Conservation (phyloP, 768 basidiomycete genomes). For the Amyloporia xantha region DNA sequence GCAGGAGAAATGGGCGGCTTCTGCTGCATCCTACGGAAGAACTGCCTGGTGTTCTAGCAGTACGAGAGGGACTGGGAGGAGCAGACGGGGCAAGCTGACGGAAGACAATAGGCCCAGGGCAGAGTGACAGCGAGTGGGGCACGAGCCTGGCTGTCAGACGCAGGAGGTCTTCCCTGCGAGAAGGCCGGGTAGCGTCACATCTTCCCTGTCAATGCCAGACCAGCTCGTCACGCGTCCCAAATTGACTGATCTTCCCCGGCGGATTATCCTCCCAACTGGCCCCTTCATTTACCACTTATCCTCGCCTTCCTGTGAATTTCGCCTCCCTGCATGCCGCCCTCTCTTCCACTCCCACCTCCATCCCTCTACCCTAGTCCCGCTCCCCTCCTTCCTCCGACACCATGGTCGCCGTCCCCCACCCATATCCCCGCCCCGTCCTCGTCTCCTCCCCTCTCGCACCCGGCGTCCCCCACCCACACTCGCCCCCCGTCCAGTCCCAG, state of each 20-base stretch:
- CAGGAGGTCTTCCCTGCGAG: background rate
- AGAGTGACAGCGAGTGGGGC: background rate
- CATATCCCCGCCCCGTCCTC: constrained; percentile 1
- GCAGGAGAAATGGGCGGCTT: too few species aligned
- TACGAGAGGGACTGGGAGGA: too few species aligned
- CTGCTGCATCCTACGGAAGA: too few species aligned
- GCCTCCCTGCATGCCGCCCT: background rate
- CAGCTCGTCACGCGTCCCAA: background rate
- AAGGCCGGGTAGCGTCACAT: too few species aligned
- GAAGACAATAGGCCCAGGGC: background rate
- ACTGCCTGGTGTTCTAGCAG: too few species aligned
- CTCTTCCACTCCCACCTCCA: background rate
- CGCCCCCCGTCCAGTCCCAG: constrained; percentile 17
- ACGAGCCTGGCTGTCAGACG: background rate
- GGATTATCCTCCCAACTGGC: background rate
- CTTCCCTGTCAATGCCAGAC: background rate
- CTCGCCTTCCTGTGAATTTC: too few species aligned
- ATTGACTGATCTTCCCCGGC: background rate
- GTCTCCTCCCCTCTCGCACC: constrained; percentile 1
- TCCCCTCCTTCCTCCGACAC: background rate
- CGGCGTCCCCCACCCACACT: constrained; percentile 18
- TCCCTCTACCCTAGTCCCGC: background rate
- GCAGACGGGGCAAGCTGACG: background rate
- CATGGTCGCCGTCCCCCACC: background rate
- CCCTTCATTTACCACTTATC: too few species aligned